A percentile compares a stretch with the other conserved stretches of the same genome.
Conservation (phyloP, 1,139 yeast species). For the Candida neerlandica region DNA sequence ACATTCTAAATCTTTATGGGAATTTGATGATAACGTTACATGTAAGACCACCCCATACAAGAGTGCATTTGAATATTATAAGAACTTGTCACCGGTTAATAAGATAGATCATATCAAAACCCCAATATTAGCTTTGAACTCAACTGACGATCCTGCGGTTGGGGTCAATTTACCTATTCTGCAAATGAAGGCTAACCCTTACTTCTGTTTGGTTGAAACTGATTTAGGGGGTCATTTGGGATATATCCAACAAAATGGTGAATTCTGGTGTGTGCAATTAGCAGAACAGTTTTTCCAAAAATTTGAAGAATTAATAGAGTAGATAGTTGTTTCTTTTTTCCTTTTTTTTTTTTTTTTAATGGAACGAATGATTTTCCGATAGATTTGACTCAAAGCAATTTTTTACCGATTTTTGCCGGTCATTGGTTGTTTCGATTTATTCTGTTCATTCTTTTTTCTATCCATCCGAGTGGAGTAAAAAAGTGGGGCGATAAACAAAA, state of each 20-base stretch:
- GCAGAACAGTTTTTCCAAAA: conserved; percentile 62
- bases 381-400: background rate
- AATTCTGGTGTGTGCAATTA: conserved; percentile 74
- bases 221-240: conserved; percentile 67
- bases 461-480: background rate
- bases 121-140: conserved; percentile 69
- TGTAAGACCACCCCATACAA: conserved; percentile 75
- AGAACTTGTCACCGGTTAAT: conserved; percentile 64
- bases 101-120: conserved; percentile 57
- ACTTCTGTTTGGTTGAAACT: conserved; percentile 40
- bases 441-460: background rate
- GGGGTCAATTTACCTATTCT: conserved; percentile 46
- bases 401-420: background rate
- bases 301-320: conserved; percentile 35
- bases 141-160: conserved; percentile 85
- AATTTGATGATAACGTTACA: conserved; percentile 75
- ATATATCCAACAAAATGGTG: conserved; percentile 56
- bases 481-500: background rate
- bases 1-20: conserved; percentile 42
- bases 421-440: background rate
- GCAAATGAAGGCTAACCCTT: conserved; percentile 32
- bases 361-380: background rate
- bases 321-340: background rate
- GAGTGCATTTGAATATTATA: conserved; percentile 72
- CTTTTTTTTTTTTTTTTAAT: no score